A percentile compares a stretch with the other conserved stretches of the same genome.
These are phyloP conservation scores for Conringia planisiliqua DNA, from an alignment of 345 rosid species.

Conservation along the genomic window DNA sequence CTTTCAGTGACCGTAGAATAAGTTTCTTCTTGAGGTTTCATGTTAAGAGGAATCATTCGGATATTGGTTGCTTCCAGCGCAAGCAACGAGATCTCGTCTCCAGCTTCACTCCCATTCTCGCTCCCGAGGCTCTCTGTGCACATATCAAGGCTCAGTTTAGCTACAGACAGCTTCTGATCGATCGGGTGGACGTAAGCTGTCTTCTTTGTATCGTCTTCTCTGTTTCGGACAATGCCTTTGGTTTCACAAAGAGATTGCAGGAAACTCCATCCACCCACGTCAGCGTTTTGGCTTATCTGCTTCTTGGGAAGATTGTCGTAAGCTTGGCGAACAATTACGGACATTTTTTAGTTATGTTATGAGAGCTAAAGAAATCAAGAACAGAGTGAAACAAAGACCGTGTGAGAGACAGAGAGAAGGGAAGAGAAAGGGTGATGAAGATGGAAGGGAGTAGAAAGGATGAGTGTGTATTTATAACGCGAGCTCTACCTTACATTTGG, in stretches of 20 bases:
- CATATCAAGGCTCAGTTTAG: slow-evolving; percentile 64
- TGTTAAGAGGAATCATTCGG: not conserved
- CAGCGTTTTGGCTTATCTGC: not conserved
- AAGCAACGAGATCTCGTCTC: slow-evolving; percentile 37
- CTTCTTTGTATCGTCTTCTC: slow-evolving; percentile 13
- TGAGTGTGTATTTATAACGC: slow-evolving; percentile 21
- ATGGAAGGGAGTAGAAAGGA: not conserved
- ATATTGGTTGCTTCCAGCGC: slow-evolving; percentile 14
- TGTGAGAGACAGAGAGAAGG: not conserved
- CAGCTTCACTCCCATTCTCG: slow-evolving; percentile 62
- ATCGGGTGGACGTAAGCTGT: slow-evolving; percentile 54
- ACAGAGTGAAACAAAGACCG: not conserved
- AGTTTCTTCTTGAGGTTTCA: not conserved
- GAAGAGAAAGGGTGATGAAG: not conserved
- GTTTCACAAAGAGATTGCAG: slow-evolving; percentile 38
- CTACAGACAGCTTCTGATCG: slow-evolving; percentile 40
- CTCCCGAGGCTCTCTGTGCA: slow-evolving; percentile 88
- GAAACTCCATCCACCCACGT: slow-evolving; percentile 56
- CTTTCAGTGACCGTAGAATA: slow-evolving; percentile 14
- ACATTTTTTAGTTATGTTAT: slow-evolving; percentile 4
- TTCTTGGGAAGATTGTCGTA: slow-evolving; percentile 10
- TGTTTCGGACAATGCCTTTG: slow-evolving; percentile 9
- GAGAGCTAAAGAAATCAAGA: not conserved
- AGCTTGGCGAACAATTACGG: slow-evolving; percentile 4
- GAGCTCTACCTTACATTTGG: not conserved